Percentiles rank a stretch among this genome's conserved stretches.
These are phyloP conservation scores for Linderniella brevidens DNA, from an alignment of 257 asterid species.

Conservation along the genomic window DNA sequence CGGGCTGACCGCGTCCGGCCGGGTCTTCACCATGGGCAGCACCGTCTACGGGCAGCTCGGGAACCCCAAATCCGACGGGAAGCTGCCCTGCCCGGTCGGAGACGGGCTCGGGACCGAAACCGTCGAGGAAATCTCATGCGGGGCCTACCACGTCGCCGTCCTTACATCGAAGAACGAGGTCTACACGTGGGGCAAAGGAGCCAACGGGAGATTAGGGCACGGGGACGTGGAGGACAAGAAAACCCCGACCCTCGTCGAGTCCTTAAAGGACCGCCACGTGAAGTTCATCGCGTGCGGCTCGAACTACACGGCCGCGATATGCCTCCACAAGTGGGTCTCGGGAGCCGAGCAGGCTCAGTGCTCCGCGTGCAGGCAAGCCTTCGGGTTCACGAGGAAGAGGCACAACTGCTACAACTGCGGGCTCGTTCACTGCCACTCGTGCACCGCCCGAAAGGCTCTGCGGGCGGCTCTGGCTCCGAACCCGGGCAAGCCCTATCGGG, in stretches of 20 bases:
- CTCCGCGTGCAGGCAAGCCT: constrained; percentile 13
- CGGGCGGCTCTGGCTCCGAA: constrained; percentile 92
- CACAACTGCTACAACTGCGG: constrained; percentile 26
- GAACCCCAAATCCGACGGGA: constrained; percentile 11
- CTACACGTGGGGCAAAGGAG: constrained; percentile 24
- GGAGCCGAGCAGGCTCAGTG: constrained; percentile 14
- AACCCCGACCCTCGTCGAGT: constrained; percentile 15
- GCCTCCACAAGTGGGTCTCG: constrained; percentile 17
- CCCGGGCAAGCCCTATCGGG: constrained; percentile 81
- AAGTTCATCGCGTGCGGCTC: constrained; percentile 15
- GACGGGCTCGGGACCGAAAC: constrained; percentile 10
- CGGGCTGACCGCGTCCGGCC: constrained; percentile 15
- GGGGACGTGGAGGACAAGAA: constrained; percentile 19
- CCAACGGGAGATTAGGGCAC: constrained; percentile 21
- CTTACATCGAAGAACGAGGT: constrained; percentile 19
- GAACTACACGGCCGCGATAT: constrained; percentile 16
- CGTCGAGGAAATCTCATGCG: constrained; percentile 20
- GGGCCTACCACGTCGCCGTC: constrained; percentile 19
- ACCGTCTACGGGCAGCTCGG: constrained; percentile 23
- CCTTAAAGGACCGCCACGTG: constrained; percentile 15
- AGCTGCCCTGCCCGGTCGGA: constrained; percentile 1
- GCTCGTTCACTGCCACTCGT: constrained; percentile 83
- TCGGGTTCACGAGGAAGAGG: constrained; percentile 20
- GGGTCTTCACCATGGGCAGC: constrained; percentile 19
- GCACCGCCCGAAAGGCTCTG: constrained; percentile 68